Evolutionary conservation across 2,329 filamentous ascomycete species (phyloP).

Genomic region (Hypoxylon sp.): DNA sequence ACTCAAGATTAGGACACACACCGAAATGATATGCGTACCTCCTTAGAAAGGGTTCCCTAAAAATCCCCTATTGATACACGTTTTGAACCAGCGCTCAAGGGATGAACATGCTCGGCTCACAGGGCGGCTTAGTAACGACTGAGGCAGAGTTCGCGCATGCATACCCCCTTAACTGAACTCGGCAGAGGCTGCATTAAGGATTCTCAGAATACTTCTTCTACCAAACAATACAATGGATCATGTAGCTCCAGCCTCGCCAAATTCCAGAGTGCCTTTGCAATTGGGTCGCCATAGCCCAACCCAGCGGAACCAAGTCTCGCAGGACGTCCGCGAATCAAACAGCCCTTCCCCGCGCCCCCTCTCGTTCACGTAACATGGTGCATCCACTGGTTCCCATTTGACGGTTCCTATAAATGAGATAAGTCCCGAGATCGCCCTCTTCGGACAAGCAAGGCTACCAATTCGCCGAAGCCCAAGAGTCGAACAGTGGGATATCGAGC

Average conservation of each 20-base stretch:
- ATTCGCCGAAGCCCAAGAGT: constrained; percentile 39
- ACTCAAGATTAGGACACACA: not conserved
- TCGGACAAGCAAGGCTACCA: constrained; percentile 43
- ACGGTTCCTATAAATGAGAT: constrained; percentile 35
- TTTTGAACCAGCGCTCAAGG: not conserved
- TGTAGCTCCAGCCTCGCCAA: constrained; percentile 34
- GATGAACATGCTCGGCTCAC: not conserved
- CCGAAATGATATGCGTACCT: constrained; percentile 2
- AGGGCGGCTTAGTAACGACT: not conserved
- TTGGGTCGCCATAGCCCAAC: constrained; percentile 40
- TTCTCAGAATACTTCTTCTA: constrained; percentile 19
- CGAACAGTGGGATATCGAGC: constrained; percentile 12
- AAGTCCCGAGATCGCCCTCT: constrained; percentile 35
- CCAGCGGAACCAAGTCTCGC: constrained; percentile 37
- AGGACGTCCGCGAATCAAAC: constrained; percentile 34
- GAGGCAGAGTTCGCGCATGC: constrained; percentile 21
- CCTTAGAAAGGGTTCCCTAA: not conserved
- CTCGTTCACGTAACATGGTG: constrained; percentile 35
- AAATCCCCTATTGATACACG: not conserved
- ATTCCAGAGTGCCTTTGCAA: constrained; percentile 20
- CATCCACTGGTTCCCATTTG: constrained; percentile 30
- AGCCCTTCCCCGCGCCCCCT: constrained; percentile 33
- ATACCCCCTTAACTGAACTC: constrained; percentile 10
- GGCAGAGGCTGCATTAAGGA: not conserved
- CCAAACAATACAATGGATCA: constrained; percentile 23